phyloP scores from a whole-genome alignment of 441 rosid species.

The Breynia disticha region DNA sequence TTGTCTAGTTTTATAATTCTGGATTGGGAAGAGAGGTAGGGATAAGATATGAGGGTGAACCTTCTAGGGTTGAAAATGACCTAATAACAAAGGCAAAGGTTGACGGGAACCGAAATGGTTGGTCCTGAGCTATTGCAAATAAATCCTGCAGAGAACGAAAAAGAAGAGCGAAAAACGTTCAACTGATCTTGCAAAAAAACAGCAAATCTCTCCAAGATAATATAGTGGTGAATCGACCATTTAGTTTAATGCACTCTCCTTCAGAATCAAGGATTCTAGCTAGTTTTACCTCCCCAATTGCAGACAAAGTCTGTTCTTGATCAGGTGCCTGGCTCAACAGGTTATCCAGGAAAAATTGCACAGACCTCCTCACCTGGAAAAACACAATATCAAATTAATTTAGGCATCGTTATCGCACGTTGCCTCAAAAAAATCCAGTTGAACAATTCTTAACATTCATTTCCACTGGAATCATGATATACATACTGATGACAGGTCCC shows the following conservation, averaged over 20 bases:
- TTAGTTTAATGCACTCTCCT: neutral
- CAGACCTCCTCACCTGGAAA: slow-evolving; percentile 84
- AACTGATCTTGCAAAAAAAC: too few relatives aligned
- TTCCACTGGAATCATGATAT: neutral
- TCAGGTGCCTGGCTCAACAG: slow-evolving; percentile 69
- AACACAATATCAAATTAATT: slow-evolving; percentile 6
- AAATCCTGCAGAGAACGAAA: slow-evolving; percentile 49
- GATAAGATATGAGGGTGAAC: slow-evolving; percentile 23
- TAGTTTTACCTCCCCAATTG: slow-evolving; percentile 87
- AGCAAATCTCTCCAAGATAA: too few relatives aligned
- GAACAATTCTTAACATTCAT: neutral
- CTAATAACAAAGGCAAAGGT: slow-evolving; percentile 78
- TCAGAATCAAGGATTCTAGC: too few relatives aligned
- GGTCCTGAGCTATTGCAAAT: slow-evolving; percentile 90
- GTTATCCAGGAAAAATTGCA: slow-evolving; percentile 81
- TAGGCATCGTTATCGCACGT: too few relatives aligned
- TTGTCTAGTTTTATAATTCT: too few relatives aligned
- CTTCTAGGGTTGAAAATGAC: slow-evolving; percentile 94
- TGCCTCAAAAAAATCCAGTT: neutral
- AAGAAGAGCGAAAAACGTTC: neutral
- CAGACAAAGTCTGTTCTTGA: slow-evolving; percentile 73
- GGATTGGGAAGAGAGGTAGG: too few relatives aligned
- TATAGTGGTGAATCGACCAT: too few relatives aligned
- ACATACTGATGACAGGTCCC: slow-evolving; percentile 82
- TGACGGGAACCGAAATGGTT: slow-evolving; percentile 88